Evolutionary conservation across 2,329 filamentous ascomycete species (phyloP).

Genomic region (Tothia fuscella): DNA sequence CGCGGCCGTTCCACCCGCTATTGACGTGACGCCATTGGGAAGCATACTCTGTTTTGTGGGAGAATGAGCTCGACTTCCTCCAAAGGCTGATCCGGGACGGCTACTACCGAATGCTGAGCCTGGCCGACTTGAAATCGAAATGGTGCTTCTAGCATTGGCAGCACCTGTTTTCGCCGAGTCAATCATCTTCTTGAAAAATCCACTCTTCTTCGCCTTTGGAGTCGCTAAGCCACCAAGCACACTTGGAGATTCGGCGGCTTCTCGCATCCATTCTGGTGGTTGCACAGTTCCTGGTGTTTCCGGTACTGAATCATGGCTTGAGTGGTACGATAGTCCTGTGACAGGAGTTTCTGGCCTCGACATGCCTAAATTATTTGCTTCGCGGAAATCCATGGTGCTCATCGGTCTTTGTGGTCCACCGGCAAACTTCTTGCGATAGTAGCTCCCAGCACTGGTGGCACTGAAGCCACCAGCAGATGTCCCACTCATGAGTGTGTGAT

Average conservation of each 20-base stretch:
- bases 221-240: constrained; percentile 65
- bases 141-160: constrained; percentile 75
- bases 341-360: constrained; percentile 42
- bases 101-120: too few relatives aligned
- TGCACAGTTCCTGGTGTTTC: constrained; percentile 50
- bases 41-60: constrained; percentile 21
- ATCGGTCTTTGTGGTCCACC: constrained; percentile 5
- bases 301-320: constrained; percentile 58
- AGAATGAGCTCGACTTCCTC: too few relatives aligned
- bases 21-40: constrained; percentile 36
- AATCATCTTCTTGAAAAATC: constrained; percentile 91
- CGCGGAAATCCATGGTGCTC: constrained; percentile 3
- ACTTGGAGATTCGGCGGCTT: constrained; percentile 47
- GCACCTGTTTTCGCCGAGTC: constrained; percentile 91
- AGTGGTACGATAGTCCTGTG: constrained; percentile 80
- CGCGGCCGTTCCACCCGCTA: constrained; percentile 37
- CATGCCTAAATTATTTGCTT: constrained; percentile 2
- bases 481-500: constrained; percentile 86
- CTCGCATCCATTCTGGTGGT: constrained; percentile 39
- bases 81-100: constrained; percentile 22
- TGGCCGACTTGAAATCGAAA: constrained; percentile 41
- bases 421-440: constrained; percentile 37
- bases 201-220: constrained; percentile 68
- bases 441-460: constrained; percentile 87
- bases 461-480: constrained; percentile 83